phyloP scores from a whole-genome alignment of 106 monocot species.

The Narthecium ossifragum region DNA sequence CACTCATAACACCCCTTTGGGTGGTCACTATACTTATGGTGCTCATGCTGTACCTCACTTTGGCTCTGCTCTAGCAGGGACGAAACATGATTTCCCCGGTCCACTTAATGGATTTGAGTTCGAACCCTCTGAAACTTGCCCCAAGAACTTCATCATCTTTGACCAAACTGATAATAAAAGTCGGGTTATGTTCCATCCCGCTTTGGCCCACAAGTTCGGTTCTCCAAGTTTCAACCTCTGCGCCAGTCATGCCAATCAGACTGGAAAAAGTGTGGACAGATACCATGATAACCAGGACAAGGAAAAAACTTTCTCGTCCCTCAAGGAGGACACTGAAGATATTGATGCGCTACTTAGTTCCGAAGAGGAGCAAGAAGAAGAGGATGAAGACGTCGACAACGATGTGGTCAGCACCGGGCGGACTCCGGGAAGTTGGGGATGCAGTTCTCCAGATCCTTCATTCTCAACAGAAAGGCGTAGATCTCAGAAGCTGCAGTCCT shows the following conservation, averaged over 20 bases:
- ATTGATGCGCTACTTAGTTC: conserved; percentile 66
- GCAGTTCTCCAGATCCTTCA: conserved; percentile 24
- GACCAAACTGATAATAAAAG: conserved; percentile 44
- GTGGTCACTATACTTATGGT: conserved; percentile 17
- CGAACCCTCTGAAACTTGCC: conserved; percentile 39
- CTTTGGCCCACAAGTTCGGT: conserved; percentile 31
- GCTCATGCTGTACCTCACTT: conserved; percentile 13
- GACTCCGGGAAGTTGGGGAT: conserved; percentile 22
- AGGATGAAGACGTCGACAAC: conserved; percentile 20
- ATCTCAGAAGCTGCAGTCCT: background rate
- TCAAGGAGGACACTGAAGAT: conserved; percentile 68
- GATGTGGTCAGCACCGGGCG: conserved; percentile 63
- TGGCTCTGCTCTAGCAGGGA: conserved; percentile 3
- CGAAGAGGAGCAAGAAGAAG: conserved; percentile 41
- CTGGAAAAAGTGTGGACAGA: conserved; percentile 8
- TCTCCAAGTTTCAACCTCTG: conserved; percentile 3
- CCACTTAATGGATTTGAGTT: conserved; percentile 38
- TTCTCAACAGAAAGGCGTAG: conserved; percentile 1
- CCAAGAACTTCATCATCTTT: conserved; percentile 57
- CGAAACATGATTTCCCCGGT: conserved; percentile 10
- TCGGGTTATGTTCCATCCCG: conserved; percentile 55
- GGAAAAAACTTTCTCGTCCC: conserved; percentile 25
- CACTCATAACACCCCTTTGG: conserved; percentile 6
- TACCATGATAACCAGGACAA: conserved; percentile 16
- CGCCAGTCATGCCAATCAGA: conserved; percentile 7